phyloP scores from a whole-genome alignment of 2,329 filamentous ascomycete genomes.

The Colletotrichum tropicale region DNA sequence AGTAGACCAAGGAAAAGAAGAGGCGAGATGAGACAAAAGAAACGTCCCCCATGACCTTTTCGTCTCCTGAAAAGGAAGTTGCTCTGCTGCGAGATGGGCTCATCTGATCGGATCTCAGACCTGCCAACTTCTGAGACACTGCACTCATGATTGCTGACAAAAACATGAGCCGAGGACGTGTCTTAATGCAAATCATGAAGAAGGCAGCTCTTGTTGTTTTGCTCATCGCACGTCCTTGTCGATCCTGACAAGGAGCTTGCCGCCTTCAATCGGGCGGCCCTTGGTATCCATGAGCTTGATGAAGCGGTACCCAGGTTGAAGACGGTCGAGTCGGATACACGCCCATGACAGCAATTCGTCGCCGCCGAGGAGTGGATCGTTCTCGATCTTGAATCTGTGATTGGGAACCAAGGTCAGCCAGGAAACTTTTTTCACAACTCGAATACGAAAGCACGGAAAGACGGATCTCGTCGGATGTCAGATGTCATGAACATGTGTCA shows the following conservation, averaged over 20 bases:
- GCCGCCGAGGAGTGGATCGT: conserved; percentile 45
- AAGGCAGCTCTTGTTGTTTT: background rate
- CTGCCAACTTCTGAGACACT: background rate
- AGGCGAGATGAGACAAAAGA: background rate
- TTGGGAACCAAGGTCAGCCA: conserved; percentile 24
- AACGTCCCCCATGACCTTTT: background rate
- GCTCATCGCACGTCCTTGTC: conserved; percentile 46
- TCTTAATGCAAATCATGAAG: background rate
- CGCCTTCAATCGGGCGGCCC: conserved; percentile 47
- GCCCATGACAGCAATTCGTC: conserved; percentile 56
- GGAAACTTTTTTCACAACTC: background rate
- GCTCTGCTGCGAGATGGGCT: background rate
- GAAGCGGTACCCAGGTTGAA: conserved; percentile 60
- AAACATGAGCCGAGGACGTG: background rate
- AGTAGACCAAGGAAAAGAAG: background rate
- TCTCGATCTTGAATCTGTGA: conserved; percentile 58
- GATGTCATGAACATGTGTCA: background rate
- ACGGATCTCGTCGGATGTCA: background rate
- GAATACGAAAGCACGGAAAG: background rate
- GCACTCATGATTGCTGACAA: background rate
- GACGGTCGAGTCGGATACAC: conserved; percentile 63
- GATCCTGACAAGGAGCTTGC: conserved; percentile 57
- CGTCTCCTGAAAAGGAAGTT: background rate
- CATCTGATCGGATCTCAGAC: background rate
- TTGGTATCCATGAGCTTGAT: conserved; percentile 52